phyloP scores from a whole-genome alignment of 306 rosid genomes.

The Medicago lupulina region DNA sequence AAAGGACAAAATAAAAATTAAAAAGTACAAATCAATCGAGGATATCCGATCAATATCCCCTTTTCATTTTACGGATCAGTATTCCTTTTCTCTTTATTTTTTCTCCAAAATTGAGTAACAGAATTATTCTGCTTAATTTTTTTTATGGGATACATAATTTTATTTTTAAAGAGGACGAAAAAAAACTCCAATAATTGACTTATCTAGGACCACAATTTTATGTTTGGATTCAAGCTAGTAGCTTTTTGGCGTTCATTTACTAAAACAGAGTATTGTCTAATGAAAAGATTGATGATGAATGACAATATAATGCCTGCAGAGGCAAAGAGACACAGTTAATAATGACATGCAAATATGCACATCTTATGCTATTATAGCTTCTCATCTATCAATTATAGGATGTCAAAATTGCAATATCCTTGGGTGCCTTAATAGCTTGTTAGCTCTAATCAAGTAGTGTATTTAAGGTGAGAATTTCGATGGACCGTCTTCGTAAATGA shows the following conservation, averaged over 20 bases:
- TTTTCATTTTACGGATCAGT: neutral
- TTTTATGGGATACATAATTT: neutral
- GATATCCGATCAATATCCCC: neutral
- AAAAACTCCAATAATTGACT: neutral
- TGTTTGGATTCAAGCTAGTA: neutral
- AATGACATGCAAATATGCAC: neutral
- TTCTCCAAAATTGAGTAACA: neutral
- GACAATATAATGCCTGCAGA: conserved; percentile 1
- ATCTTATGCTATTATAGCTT: neutral
- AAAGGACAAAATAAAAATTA: too few relatives aligned
- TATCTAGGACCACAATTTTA: neutral
- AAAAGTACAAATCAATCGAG: neutral
- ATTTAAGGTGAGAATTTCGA: too few relatives aligned
- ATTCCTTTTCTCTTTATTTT: neutral
- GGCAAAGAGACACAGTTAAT: neutral
- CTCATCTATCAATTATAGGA: neutral
- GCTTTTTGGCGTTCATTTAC: neutral
- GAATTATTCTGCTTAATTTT: neutral
- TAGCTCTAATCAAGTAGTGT: too few relatives aligned
- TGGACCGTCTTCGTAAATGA: too few relatives aligned
- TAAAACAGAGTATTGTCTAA: neutral
- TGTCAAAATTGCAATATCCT: too few relatives aligned
- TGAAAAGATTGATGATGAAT: conserved; percentile 1
- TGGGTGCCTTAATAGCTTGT: too few relatives aligned
- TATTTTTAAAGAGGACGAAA: too few relatives aligned